These are phyloP conservation scores for Piper longum DNA, from an alignment of 164 flowering plant species.

Conservation along the genomic window DNA sequence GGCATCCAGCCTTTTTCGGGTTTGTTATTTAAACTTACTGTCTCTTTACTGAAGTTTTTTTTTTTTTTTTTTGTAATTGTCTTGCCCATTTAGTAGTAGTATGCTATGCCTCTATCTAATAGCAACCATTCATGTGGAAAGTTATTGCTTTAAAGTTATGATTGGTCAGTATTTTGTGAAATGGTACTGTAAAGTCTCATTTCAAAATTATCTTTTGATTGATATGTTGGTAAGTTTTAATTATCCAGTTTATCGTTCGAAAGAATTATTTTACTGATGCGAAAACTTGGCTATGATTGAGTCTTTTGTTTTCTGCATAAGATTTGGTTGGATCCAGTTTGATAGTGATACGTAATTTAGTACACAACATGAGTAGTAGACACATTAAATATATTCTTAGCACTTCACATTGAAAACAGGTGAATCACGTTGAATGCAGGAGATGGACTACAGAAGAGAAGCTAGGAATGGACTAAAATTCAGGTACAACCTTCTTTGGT, in stretches of 20 bases:
- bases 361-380: background rate
- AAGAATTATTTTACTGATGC: no score
- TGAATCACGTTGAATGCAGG: constrained; percentile 99
- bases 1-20: constrained; percentile 98
- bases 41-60: background rate
- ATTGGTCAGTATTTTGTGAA: no score
- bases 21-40: constrained; percentile 16
- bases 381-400: constrained; percentile 29
- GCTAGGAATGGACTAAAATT: constrained; percentile 81
- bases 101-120: no score
- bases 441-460: constrained; percentile 90
- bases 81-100: background rate
- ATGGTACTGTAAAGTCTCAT: no score
- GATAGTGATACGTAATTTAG: background rate
- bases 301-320: no score
- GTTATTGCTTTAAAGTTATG: no score
- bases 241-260: no score
- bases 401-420: constrained; percentile 94
- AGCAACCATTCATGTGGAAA: no score
- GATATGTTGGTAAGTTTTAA: no score
- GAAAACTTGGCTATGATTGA: no score
- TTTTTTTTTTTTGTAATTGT: no score
- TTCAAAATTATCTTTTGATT: no score
- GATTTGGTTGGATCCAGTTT: background rate
- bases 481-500: constrained; percentile 26